Base-by-base conservation (phyloP, 2,329 filamentous ascomycete genomes). In the Arthroderma sp. region DNA sequence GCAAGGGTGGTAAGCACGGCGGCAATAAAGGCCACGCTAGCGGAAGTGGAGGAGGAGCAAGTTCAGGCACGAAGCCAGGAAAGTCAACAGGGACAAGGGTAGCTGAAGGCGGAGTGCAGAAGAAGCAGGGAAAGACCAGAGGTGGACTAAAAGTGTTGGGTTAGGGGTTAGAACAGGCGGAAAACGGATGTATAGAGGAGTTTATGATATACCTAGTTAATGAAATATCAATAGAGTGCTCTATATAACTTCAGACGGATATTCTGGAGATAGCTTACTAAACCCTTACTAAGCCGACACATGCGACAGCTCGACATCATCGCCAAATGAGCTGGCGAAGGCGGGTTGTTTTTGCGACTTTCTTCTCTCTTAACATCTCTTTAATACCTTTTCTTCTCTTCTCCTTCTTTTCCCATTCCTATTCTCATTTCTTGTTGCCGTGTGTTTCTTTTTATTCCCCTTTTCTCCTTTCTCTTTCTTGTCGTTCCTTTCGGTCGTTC, bases 121-220 rank as follows among this genome's bases (percentile, higher is more conserved):
- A 68, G 53, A 69, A 69, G 52, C 56, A 61, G 4, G 58, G 60
- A 7, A 69, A 70, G 55, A 69, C 66, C 1, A 68, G 66, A 52
- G 65, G 64, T 32, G 67, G 66, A 27, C 49, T 69, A 50, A 66
- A 60, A 52, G 63, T 69, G 38, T 48, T 69, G 41, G 66, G 66
- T 38, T 69, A 52, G 38, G 27, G 15, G 15, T 22, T 22, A 22
- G 15, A 22, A 22, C 15, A 22, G 15, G 15, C 15, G 15, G 3
- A 22, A 22, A 22, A 22, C 15, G 15, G 15, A 36, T 36, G 3
- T 36, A 9, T 36, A 36, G 33, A 36, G 33, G 11, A 9, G 9
- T 11, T 36, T 36, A 9, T 3, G 11, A 9, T 36, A 11, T 11
- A 9, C 33, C 33, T 22, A 22, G 15, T 22, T 22, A 22, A 22